These are phyloP conservation scores for Phlebiopsis gigantea DNA, from an alignment of 768 basidiomycete species.

Conservation along the genomic window DNA sequence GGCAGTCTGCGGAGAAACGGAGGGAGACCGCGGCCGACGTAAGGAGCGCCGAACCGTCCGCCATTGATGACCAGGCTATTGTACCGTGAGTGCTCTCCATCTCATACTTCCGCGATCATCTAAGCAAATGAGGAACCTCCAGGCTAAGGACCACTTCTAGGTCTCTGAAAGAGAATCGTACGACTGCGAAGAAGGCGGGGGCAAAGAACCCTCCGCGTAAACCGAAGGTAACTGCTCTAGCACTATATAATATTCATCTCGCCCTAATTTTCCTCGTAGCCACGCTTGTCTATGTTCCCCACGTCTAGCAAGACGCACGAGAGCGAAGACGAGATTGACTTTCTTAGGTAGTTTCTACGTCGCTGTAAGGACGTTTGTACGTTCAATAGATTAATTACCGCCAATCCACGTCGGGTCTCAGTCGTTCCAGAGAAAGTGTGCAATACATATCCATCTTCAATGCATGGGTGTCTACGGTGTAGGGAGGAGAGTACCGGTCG, in stretches of 20 bases:
- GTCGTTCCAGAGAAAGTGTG: background rate
- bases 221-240: constrained; percentile 7
- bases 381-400: background rate
- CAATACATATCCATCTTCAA: background rate
- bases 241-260: background rate
- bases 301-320: constrained; percentile 11
- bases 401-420: background rate
- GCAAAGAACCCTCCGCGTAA: background rate
- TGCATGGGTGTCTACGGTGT: background rate
- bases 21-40: background rate
- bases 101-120: background rate
- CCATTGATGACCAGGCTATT: background rate
- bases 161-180: constrained; percentile 7
- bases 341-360: constrained; percentile 12
- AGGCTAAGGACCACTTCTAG: constrained; percentile 9
- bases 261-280: constrained; percentile 8
- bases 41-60: background rate
- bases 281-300: constrained; percentile 22
- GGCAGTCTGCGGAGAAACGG: background rate
- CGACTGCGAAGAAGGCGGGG: background rate
- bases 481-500: constrained; percentile 38
- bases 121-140: background rate
- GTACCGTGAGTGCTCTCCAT: background rate
- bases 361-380: background rate
- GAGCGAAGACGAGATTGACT: constrained; percentile 22